Base-by-base conservation (phyloP, 257 asterid species). In the Asclepias syriaca region DNA sequence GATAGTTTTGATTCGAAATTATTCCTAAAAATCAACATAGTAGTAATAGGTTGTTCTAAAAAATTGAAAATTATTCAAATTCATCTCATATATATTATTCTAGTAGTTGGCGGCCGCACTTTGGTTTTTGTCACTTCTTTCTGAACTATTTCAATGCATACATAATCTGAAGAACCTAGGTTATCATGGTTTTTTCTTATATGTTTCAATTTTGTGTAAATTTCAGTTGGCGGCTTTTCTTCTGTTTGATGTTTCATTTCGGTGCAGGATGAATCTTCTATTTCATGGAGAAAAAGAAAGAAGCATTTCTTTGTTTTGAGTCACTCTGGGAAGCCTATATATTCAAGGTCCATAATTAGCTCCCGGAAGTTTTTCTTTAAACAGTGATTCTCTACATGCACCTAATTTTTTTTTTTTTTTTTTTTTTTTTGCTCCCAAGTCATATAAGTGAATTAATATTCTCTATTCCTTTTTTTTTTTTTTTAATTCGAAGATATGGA, bases 241-340 rank as follows among this genome's bases (percentile, higher is more conserved):
- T 49, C 22, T 34, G 48, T 40, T 76, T 79, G 71, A 34, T 82
- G 79, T 51, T 71, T 82, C 67, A 70, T 66, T 79, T 69, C 79
- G 84, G 61, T 82, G 84, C 87, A 95, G 98, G 99, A 95, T 83
- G 99, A 92, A 82, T 83, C 92, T 77, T 95, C 99, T 34, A 70
- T 88, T 66, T 85, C 98, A 29, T 95, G 99, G 99, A 92, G 98
- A 84, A 95, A 92, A 84, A 84, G 98, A 82, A 92, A 92, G 97
- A 95, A 95, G 81, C 99, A 95, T 81, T 95, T 86, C 85, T 86
- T 95, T 75, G 77, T 92, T 72, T 81, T 95, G 96, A 95, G 99
- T 74, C 75, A 95, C 82, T 88, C 98, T 3, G 99, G 99, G 55
- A 95, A 95, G 83, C 99, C 99, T 50, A 92, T 95, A 69, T 95